Percentiles rank a stretch among this genome's conserved stretches.
Evolutionary conservation across 2,329 filamentous ascomycete genomes (phyloP).

Genomic region (Xylariales sp.): DNA sequence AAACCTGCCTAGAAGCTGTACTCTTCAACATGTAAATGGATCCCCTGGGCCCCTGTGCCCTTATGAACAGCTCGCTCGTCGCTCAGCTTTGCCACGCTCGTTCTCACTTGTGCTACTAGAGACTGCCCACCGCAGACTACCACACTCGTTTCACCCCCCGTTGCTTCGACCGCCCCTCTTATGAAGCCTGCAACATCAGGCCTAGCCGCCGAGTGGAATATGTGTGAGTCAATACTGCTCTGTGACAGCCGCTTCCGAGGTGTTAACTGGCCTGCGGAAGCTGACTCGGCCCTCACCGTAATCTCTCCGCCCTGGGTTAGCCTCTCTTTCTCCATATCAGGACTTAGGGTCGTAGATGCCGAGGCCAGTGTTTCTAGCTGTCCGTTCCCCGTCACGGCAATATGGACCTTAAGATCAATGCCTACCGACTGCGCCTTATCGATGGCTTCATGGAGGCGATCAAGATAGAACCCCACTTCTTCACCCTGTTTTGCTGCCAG

Average conservation of each 20-base stretch:
- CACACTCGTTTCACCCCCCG: conserved; percentile 70
- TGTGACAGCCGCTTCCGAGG: conserved; percentile 38
- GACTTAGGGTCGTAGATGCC: conserved; percentile 34
- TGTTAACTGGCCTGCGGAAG: conserved; percentile 27
- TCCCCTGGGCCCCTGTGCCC: conserved; percentile 72
- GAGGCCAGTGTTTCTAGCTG: conserved; percentile 42
- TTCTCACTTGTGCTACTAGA: conserved; percentile 65
- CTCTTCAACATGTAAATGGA: conserved; percentile 70
- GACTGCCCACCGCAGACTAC: conserved; percentile 69
- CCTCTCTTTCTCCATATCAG: conserved; percentile 44
- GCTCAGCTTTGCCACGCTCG: conserved; percentile 65
- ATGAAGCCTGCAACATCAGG: conserved; percentile 66
- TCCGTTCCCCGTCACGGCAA: conserved; percentile 62
- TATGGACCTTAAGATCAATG: conserved; percentile 63
- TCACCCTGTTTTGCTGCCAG: conserved; percentile 63
- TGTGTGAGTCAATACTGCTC: conserved; percentile 53
- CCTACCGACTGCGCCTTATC: conserved; percentile 56
- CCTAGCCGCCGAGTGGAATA: conserved; percentile 59
- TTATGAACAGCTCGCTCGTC: conserved; percentile 73
- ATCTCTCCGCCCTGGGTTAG: conserved; percentile 23
- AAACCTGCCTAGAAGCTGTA: conserved; percentile 60
- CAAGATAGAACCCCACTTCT: conserved; percentile 67
- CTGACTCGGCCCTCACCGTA: conserved; percentile 46
- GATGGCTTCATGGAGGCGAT: conserved; percentile 60
- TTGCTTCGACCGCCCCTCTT: conserved; percentile 64